Conservation (phyloP, 352 stramenopile genomes). For the Bremia lactucae region DNA sequence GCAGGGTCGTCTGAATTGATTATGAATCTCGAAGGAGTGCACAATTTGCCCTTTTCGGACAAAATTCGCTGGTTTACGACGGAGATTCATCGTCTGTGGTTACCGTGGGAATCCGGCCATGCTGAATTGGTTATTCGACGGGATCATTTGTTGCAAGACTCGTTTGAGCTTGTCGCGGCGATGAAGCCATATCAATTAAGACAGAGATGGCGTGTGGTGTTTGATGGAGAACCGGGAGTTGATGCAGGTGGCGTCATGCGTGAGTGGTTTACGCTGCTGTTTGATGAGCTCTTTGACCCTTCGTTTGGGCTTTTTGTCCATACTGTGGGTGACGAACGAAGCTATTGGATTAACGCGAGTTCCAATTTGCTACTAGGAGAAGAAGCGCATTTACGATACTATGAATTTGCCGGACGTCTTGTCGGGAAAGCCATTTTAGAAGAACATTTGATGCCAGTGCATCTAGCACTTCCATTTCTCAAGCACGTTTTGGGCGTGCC, state of each 20-base stretch:
- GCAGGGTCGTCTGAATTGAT: conserved; percentile 60
- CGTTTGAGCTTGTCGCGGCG: conserved; percentile 59
- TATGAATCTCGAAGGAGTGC: conserved; percentile 75
- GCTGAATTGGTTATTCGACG: conserved; percentile 68
- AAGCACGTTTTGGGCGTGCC: conserved; percentile 84
- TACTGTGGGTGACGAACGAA: conserved; percentile 58
- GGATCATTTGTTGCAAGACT: conserved; percentile 80
- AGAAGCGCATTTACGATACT: conserved; percentile 68
- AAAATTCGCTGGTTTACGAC: conserved; percentile 79
- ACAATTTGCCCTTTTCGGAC: conserved; percentile 66
- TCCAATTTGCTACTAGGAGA: conserved; percentile 30
- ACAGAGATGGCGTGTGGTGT: conserved; percentile 76
- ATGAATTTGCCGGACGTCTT: conserved; percentile 62
- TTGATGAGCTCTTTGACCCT: conserved; percentile 73
- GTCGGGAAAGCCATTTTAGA: conserved; percentile 85
- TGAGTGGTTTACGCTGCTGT: conserved; percentile 85
- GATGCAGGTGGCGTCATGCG: conserved; percentile 85
- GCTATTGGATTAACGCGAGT: conserved; percentile 82
- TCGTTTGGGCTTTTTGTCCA: conserved; percentile 66
- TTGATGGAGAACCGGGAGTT: conserved; percentile 74
- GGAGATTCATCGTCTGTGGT: conserved; percentile 70
- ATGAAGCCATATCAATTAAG: conserved; percentile 81
- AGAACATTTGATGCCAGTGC: conserved; percentile 67
- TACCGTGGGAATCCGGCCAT: conserved; percentile 77
- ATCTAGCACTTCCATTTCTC: conserved; percentile 73